Percentiles rank a stretch among this genome's conserved stretches.
These are phyloP conservation scores for Speleostelium caveatum DNA, from an alignment of 78 protist genomes.

Conservation along the genomic window DNA sequence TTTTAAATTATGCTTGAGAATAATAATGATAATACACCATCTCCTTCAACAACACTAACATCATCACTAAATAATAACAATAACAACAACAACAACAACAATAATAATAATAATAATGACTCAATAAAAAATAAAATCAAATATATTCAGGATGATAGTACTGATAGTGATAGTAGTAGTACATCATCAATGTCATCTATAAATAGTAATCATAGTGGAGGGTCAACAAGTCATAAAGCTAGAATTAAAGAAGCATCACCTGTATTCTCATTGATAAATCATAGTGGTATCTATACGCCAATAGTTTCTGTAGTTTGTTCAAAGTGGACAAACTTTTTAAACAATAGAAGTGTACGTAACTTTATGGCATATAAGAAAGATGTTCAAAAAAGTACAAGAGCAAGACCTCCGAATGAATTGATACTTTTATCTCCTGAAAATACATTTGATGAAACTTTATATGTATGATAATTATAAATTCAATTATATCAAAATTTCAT, in stretches of 20 bases:
- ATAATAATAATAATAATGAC: neutral
- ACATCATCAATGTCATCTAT: too few relatives aligned
- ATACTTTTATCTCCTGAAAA: constrained; percentile 1
- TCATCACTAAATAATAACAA: too few relatives aligned
- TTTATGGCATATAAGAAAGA: constrained; percentile 32
- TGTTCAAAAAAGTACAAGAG: neutral
- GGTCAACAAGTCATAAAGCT: too few relatives aligned
- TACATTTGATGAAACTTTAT: constrained; percentile 8
- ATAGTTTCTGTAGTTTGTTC: constrained; percentile 24
- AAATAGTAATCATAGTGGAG: too few relatives aligned
- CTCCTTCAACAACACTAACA: too few relatives aligned
- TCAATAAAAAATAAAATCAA: neutral
- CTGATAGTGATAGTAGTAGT: neutral
- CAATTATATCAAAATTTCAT: neutral
- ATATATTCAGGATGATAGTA: neutral
- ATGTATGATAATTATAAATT: neutral
- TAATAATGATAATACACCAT: too few relatives aligned
- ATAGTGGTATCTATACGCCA: neutral
- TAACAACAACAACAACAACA: neutral
- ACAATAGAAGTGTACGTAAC: constrained; percentile 14
- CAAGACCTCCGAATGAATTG: neutral
- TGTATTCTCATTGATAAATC: constrained; percentile 14
- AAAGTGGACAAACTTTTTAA: constrained; percentile 35
- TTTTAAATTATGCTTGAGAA: too few relatives aligned
- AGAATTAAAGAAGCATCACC: too few relatives aligned